Conservation (phyloP, 495 filamentous ascomycete species). For the Pseudoneurospora amorphoporcata region DNA sequence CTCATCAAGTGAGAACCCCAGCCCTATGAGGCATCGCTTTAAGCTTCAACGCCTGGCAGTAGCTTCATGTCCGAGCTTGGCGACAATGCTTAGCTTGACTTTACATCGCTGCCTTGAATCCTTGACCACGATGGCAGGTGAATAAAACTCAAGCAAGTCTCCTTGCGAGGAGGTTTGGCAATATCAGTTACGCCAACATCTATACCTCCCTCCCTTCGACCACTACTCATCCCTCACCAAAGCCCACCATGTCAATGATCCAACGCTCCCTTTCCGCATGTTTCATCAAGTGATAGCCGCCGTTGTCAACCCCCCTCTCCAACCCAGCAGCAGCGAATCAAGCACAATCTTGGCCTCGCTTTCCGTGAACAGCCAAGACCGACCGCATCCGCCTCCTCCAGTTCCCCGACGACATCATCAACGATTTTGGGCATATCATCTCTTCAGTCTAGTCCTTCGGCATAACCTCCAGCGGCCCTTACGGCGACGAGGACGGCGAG, state of each 20-base stretch:
- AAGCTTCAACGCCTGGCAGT: neutral
- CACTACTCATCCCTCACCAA: neutral
- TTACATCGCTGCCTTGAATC: neutral
- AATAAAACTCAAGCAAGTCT: neutral
- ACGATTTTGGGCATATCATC: constrained; percentile 21
- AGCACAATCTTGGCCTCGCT: constrained; percentile 3
- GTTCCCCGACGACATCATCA: constrained; percentile 9
- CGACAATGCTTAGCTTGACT: neutral
- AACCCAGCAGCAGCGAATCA: neutral
- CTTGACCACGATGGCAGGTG: neutral
- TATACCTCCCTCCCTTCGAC: neutral
- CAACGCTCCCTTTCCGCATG: neutral
- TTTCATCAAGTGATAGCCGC: neutral
- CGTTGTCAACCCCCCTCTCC: neutral
- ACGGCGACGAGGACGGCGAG: neutral
- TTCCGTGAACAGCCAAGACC: constrained; percentile 12
- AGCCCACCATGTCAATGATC: neutral
- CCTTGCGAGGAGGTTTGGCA: neutral
- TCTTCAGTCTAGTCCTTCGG: constrained; percentile 15
- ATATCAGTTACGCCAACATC: neutral
- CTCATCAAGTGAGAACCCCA: neutral
- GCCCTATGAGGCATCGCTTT: neutral
- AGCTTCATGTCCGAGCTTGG: neutral
- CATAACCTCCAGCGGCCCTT: neutral
- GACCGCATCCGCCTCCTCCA: constrained; percentile 10